These are phyloP conservation scores for Diaporthe ilicicola DNA, from an alignment of 2,329 filamentous ascomycete species.

Conservation along the genomic window DNA sequence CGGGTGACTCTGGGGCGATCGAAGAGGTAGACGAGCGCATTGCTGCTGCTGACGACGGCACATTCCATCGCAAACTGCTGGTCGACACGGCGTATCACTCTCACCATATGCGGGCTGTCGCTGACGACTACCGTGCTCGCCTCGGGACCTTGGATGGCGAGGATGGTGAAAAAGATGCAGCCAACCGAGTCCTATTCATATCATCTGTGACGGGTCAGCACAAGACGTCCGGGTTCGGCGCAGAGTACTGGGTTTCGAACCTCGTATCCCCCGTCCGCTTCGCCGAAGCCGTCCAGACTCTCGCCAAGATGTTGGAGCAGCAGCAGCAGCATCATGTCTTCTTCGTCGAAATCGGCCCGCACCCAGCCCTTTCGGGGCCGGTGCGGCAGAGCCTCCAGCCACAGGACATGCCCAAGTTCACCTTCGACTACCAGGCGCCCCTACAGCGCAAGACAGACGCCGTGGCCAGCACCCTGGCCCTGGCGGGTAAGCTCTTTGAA, in stretches of 20 bases:
- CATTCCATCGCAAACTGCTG: background rate
- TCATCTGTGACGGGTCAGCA: slow-evolving; percentile 13
- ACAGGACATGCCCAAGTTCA: background rate
- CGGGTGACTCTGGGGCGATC: slow-evolving; percentile 47
- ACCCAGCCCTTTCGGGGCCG: slow-evolving; percentile 40
- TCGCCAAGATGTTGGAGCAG: background rate
- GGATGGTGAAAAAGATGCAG: background rate
- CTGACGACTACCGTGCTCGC: background rate
- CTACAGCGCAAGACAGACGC: slow-evolving; percentile 57
- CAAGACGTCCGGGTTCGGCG: background rate
- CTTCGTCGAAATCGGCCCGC: slow-evolving; percentile 43
- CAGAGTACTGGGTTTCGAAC: slow-evolving; percentile 23
- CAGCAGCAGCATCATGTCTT: slow-evolving; percentile 17
- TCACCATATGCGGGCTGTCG: slow-evolving; percentile 28
- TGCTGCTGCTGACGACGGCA: slow-evolving; percentile 15
- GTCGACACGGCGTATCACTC: slow-evolving; percentile 34
- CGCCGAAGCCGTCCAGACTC: background rate
- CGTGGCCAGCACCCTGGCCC: slow-evolving; percentile 52
- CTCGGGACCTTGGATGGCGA: slow-evolving; percentile 31
- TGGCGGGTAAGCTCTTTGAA: background rate
- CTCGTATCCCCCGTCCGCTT: slow-evolving; percentile 11
- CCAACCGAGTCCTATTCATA: too few relatives aligned
- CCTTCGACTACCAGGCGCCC: slow-evolving; percentile 46
- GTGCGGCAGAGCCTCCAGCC: slow-evolving; percentile 36
- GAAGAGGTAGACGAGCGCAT: background rate